These are phyloP conservation scores for Penicillium argentinense DNA, from an alignment of 495 filamentous ascomycete species.

Conservation along the genomic window DNA sequence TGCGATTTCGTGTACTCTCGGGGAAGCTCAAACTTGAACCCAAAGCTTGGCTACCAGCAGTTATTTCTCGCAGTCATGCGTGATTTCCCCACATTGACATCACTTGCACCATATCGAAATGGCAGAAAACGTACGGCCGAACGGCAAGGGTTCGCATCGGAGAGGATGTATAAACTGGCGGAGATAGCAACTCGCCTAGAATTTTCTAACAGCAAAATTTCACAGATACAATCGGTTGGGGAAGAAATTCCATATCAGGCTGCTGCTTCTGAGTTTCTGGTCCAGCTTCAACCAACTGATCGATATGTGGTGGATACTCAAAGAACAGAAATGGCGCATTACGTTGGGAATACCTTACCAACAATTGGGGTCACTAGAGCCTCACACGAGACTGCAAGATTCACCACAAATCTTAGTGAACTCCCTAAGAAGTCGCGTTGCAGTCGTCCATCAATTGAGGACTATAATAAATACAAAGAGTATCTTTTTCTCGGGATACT, in stretches of 20 bases:
- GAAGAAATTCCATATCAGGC: not conserved
- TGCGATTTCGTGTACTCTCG: not conserved
- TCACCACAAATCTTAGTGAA: not conserved
- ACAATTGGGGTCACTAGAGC: too few relatives aligned
- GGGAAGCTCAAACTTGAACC: not conserved
- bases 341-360: not conserved
- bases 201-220: not conserved
- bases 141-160: not conserved
- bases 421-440: too few relatives aligned
- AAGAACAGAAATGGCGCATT: not conserved
- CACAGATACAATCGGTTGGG: not conserved
- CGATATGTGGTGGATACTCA: not conserved
- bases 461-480: too few relatives aligned
- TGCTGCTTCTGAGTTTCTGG: not conserved
- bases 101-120: constrained; percentile 1
- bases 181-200: not conserved
- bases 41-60: constrained; percentile 2
- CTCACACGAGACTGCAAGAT: too few relatives aligned
- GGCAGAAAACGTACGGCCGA: not conserved
- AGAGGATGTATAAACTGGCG: not conserved
- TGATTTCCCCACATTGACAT: constrained; percentile 1
- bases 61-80: constrained; percentile 2
- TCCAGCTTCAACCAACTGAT: not conserved
- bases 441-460: too few relatives aligned
- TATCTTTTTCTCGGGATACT: not conserved